phyloP scores from a whole-genome alignment of 352 stramenopile species.

The Phytopythium aichiense region DNA sequence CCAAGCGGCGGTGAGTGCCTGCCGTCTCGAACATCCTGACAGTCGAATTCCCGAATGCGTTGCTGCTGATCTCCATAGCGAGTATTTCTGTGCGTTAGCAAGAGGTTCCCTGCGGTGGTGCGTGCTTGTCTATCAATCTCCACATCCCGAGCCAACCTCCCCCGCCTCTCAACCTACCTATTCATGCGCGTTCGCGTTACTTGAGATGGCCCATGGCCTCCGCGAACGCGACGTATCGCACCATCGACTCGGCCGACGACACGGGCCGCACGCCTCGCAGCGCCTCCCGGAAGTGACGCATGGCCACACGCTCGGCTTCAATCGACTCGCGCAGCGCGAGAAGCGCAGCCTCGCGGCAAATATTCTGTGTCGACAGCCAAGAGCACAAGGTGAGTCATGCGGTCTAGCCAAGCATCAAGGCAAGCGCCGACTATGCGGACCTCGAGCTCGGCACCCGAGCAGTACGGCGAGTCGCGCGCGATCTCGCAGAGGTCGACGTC shows the following conservation, averaged over 20 bases:
- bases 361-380: conserved; percentile 41
- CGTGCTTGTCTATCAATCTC: neutral
- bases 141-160: neutral
- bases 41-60: neutral
- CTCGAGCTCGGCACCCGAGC: conserved; percentile 87
- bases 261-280: conserved; percentile 45
- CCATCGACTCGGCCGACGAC: conserved; percentile 49
- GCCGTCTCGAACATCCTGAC: neutral
- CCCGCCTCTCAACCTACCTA: neutral
- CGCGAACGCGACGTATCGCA: conserved; percentile 58
- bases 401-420: neutral
- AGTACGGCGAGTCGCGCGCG: conserved; percentile 47
- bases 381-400: neutral
- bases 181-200: conserved; percentile 9
- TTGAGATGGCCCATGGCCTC: conserved; percentile 47
- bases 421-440: conserved; percentile 19
- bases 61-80: neutral
- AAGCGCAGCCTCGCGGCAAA: conserved; percentile 83
- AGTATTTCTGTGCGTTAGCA: neutral
- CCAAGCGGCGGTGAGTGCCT: too few relatives aligned
- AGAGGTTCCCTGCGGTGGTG: neutral
- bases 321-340: conserved; percentile 72
- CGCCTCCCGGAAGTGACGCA: conserved; percentile 59
- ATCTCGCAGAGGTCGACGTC: conserved; percentile 67
- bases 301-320: conserved; percentile 36